Conservation (phyloP, 805 yeast genomes). For the Metschnikowia lachancei region DNA sequence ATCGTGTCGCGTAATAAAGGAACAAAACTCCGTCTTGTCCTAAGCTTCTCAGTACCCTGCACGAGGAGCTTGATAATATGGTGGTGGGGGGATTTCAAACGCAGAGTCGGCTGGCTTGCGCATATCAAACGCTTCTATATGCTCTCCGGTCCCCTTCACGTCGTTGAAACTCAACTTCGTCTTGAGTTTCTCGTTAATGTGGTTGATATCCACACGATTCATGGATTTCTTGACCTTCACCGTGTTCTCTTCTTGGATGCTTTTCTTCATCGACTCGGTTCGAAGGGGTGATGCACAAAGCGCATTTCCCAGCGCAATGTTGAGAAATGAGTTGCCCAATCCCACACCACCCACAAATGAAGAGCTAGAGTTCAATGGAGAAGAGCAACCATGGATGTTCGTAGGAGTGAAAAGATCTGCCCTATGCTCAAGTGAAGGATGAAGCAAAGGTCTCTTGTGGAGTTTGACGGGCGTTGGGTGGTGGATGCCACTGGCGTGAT, state of each 20-base stretch:
- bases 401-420: conserved; percentile 4
- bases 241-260: conserved; percentile 12
- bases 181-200: conserved; percentile 26
- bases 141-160: conserved; percentile 1
- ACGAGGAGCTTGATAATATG: conserved; percentile 20
- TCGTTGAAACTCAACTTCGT: conserved; percentile 7
- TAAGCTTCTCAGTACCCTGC: conserved; percentile 11
- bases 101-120: conserved; percentile 1
- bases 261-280: conserved; percentile 12
- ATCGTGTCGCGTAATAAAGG: conserved; percentile 1
- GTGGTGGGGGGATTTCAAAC: conserved; percentile 21
- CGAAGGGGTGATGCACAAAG: conserved; percentile 31
- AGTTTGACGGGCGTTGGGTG: conserved; percentile 19
- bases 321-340: conserved; percentile 38
- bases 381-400: conserved; percentile 7
- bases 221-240: conserved; percentile 27
- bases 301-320: conserved; percentile 26
- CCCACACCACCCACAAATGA: conserved; percentile 36
- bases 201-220: conserved; percentile 30
- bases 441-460: conserved; percentile 11
- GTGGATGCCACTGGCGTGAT: conserved; percentile 4
- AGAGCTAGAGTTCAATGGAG: conserved; percentile 22
- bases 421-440: conserved; percentile 6
- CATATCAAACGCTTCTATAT: neutral
- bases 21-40: neutral